Conservation (phyloP, 2,329 filamentous ascomycete genomes). For the Sarocladium brachiariae region DNA sequence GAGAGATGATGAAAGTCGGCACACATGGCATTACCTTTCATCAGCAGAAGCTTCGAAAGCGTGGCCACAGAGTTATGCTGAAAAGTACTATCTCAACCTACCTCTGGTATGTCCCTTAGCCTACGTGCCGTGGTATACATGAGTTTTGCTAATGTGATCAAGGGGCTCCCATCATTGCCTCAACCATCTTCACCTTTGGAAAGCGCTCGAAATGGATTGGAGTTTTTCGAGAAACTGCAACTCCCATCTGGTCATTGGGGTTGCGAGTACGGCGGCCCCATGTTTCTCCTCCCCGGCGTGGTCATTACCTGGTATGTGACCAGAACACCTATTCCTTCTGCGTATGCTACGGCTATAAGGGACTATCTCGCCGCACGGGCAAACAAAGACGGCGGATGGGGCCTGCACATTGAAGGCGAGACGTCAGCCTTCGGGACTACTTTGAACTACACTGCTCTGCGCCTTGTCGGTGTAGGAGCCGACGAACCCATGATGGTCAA, state of each 20-base stretch:
- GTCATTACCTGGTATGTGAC: conserved; percentile 86
- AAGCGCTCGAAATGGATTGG: conserved; percentile 72
- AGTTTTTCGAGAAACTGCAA: conserved; percentile 86
- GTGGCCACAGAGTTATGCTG: conserved; percentile 85
- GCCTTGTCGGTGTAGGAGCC: conserved; percentile 74
- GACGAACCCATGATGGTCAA: conserved; percentile 82
- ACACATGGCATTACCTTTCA: conserved; percentile 90
- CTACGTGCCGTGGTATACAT: background rate
- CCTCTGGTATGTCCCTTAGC: conserved; percentile 54
- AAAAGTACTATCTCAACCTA: conserved; percentile 81
- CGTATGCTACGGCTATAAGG: conserved; percentile 80
- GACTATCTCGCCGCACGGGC: conserved; percentile 86
- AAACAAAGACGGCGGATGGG: conserved; percentile 92
- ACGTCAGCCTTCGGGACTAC: conserved; percentile 85
- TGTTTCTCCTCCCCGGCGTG: conserved; percentile 86
- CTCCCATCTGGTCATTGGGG: conserved; percentile 87
- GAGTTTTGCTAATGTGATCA: conserved; percentile 10
- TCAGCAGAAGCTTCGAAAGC: conserved; percentile 61
- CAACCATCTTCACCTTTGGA: conserved; percentile 66
- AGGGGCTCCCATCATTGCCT: conserved; percentile 71
- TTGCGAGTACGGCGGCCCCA: conserved; percentile 94
- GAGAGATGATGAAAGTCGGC: conserved; percentile 72
- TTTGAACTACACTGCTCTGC: conserved; percentile 78
- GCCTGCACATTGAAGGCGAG: conserved; percentile 87
- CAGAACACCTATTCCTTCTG: conserved; percentile 73